These are phyloP conservation scores for Hsuehochloa calcarea DNA, from an alignment of 176 grass and related monocot species.

Conservation along the genomic window DNA sequence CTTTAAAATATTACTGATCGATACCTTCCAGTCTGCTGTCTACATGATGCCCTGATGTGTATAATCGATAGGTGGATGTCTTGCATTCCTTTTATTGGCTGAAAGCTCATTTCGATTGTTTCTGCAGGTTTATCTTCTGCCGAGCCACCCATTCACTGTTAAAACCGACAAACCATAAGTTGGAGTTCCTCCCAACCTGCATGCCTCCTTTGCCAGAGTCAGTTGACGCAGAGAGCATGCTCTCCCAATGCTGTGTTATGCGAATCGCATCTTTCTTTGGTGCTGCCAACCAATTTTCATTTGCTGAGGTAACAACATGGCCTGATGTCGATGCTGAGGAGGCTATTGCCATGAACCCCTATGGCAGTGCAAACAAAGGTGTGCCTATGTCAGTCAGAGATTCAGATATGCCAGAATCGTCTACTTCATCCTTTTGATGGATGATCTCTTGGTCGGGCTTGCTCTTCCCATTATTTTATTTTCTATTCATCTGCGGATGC, in stretches of 20 bases:
- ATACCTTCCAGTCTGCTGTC: neutral
- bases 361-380: neutral
- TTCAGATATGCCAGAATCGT: neutral
- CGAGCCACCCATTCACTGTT: constrained; percentile 59
- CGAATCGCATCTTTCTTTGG: constrained; percentile 55
- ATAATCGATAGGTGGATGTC: neutral
- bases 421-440: constrained; percentile 21
- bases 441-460: neutral
- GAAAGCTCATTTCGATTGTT: constrained; percentile 22
- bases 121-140: constrained; percentile 90
- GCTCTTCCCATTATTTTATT: no score
- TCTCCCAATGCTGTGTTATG: constrained; percentile 68
- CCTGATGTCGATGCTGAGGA: constrained; percentile 35
- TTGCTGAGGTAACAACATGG: constrained; percentile 47
- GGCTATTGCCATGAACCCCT: neutral
- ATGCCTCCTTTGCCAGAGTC: constrained; percentile 64
- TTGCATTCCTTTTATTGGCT: constrained; percentile 8
- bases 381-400: neutral
- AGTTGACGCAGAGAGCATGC: constrained; percentile 44
- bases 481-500: neutral
- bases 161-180: constrained; percentile 36
- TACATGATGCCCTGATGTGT: neutral
- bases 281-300: constrained; percentile 48
- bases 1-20: neutral
- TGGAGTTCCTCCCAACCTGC: constrained; percentile 61